Conservation (phyloP, 805 yeast species). For the Candida ulmi region DNA sequence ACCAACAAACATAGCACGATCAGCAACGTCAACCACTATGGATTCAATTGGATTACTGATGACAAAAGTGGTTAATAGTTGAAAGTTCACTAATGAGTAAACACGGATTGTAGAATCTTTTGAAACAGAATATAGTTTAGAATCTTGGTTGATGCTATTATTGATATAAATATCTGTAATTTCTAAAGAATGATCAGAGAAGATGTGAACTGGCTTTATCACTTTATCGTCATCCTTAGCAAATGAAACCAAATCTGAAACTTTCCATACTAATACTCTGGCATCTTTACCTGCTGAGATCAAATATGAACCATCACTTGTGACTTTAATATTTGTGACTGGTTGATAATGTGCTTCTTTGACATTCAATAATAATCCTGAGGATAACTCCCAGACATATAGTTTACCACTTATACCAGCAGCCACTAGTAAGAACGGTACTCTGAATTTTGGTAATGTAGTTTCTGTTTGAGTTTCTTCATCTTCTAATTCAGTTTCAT, state of each 20-base stretch:
- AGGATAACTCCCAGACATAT: constrained; percentile 78
- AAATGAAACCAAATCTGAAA: constrained; percentile 48
- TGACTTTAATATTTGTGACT: constrained; percentile 52
- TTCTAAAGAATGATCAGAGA: constrained; percentile 51
- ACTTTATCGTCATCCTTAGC: constrained; percentile 26
- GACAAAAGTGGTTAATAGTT: constrained; percentile 67
- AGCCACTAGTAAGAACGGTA: constrained; percentile 66
- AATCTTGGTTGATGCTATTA: constrained; percentile 52
- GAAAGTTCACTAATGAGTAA: constrained; percentile 42
- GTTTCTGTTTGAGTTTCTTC: constrained; percentile 13
- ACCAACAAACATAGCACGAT: constrained; percentile 70
- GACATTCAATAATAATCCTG: constrained; percentile 69
- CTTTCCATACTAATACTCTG: constrained; percentile 68
- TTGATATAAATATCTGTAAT: constrained; percentile 42
- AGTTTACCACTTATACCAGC: constrained; percentile 73
- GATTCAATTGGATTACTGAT: constrained; percentile 51
- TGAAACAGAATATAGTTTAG: constrained; percentile 64
- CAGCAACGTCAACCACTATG: constrained; percentile 71
- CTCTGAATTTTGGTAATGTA: constrained; percentile 34
- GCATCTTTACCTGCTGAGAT: constrained; percentile 81
- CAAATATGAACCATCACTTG: constrained; percentile 58
- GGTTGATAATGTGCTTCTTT: constrained; percentile 83
- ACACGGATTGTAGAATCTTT: constrained; percentile 70
- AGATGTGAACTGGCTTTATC: constrained; percentile 50
- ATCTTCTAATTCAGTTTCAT: constrained; percentile 11